Evolutionary conservation across 257 asterid species (phyloP).

Genomic region (Fraxinus excelsior): DNA sequence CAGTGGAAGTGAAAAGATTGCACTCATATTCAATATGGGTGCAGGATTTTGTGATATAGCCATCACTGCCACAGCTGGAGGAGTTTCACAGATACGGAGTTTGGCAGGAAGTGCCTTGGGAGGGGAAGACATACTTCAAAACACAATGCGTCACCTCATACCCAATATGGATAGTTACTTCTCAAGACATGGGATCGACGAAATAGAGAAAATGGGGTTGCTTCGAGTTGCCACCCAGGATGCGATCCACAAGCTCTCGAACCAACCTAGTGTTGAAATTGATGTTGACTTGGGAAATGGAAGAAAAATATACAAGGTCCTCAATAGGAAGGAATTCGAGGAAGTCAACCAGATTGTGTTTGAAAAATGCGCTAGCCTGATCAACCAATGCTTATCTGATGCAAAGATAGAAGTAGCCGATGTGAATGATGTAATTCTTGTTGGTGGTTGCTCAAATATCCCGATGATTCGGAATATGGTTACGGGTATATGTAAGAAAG

Average conservation of each 20-base stretch:
- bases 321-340: conserved; percentile 60
- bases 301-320: conserved; percentile 47
- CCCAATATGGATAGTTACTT: conserved; percentile 62
- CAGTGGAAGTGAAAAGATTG: conserved; percentile 68
- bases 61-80: conserved; percentile 77
- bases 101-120: conserved; percentile 68
- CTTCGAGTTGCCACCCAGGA: conserved; percentile 83
- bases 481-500: conserved; percentile 39
- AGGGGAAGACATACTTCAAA: conserved; percentile 81
- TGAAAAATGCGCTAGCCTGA: conserved; percentile 53
- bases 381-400: conserved; percentile 50
- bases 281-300: conserved; percentile 65
- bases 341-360: conserved; percentile 58
- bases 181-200: conserved; percentile 60
- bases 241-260: conserved; percentile 68
- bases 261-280: conserved; percentile 38
- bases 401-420: conserved; percentile 60
- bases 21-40: conserved; percentile 82
- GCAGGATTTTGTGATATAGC: conserved; percentile 90
- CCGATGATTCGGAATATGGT: conserved; percentile 50
- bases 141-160: conserved; percentile 58
- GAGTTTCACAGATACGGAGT: conserved; percentile 79
- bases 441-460: conserved; percentile 80
- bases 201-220: conserved; percentile 63
- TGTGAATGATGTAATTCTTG: conserved; percentile 64